These are phyloP conservation scores for Colletotrichum cordylinicola DNA, from an alignment of 2,329 filamentous ascomycete genomes.

Conservation along the genomic window DNA sequence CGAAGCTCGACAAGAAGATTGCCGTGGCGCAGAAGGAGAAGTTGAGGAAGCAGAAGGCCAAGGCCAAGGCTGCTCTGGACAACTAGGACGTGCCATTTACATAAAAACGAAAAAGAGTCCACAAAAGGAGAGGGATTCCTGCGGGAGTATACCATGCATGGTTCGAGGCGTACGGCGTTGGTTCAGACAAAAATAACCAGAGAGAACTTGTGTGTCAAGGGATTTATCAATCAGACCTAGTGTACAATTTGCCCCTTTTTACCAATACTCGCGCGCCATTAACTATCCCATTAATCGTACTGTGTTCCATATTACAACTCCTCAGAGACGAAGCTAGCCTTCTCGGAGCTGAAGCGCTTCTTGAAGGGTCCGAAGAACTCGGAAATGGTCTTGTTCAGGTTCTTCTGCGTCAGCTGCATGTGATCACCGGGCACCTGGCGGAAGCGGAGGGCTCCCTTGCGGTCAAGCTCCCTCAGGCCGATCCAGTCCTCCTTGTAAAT, in stretches of 20 bases:
- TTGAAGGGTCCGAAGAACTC: conserved; percentile 67
- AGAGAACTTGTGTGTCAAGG: conserved; percentile 1
- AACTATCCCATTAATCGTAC: background rate
- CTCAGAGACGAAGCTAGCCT: conserved; percentile 28
- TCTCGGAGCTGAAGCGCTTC: conserved; percentile 37
- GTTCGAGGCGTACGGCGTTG: conserved; percentile 25
- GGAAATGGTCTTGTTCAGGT: conserved; percentile 69
- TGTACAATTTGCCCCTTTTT: conserved; percentile 15
- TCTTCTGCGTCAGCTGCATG: conserved; percentile 76
- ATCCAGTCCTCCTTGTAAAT: conserved; percentile 95
- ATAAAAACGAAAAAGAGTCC: background rate
- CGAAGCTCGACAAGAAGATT: conserved; percentile 63
- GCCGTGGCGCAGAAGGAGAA: conserved; percentile 59
- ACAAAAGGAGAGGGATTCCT: background rate
- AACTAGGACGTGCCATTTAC: conserved; percentile 32
- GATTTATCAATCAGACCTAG: conserved; percentile 12
- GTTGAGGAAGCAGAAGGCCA: conserved; percentile 64
- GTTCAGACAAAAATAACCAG: conserved; percentile 18
- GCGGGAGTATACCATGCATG: conserved; percentile 25
- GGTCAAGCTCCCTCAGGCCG: conserved; percentile 79
- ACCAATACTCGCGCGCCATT: background rate
- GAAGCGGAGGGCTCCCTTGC: conserved; percentile 81
- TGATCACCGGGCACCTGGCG: conserved; percentile 76
- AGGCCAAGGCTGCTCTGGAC: conserved; percentile 57
- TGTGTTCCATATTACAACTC: conserved; percentile 39